A percentile compares a stretch with the other conserved stretches of the same genome.
phyloP scores from a whole-genome alignment of 495 filamentous ascomycete genomes.

The Penicillium flavigenum region DNA sequence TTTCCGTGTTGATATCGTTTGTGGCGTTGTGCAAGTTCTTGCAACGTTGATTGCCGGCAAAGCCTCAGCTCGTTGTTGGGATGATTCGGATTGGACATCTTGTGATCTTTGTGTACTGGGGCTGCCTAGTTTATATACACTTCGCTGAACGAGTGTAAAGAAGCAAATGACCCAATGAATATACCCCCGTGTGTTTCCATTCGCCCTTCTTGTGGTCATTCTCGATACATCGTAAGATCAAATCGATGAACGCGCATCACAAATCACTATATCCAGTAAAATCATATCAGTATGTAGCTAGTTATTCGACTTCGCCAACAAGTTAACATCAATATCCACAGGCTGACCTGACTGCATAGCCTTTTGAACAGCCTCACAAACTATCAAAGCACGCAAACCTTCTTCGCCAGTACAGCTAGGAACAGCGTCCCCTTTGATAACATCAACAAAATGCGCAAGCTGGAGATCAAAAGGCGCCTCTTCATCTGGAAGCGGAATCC shows the following conservation, averaged over 20 bases:
- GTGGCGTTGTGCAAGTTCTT: neutral
- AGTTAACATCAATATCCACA: conserved; percentile 35
- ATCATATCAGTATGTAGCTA: neutral
- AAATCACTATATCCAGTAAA: neutral
- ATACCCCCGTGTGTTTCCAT: neutral
- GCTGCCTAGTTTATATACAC: neutral
- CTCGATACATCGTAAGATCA: neutral
- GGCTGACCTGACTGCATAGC: conserved; percentile 39
- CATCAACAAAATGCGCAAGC: conserved; percentile 55
- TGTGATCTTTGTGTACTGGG: neutral
- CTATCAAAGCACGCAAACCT: conserved; percentile 44
- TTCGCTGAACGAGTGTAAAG: neutral
- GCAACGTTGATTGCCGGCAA: neutral
- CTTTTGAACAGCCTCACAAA: conserved; percentile 44
- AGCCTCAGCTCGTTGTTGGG: neutral
- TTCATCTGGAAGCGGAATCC: conserved; percentile 37
- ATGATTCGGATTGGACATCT: conserved; percentile 1
- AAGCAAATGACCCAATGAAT: conserved; percentile 4
- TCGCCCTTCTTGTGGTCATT: neutral
- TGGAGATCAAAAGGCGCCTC: conserved; percentile 54
- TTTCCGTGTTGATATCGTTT: neutral
- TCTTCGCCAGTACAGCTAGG: conserved; percentile 49
- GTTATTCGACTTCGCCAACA: conserved; percentile 12
- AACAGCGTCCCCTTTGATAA: conserved; percentile 44
- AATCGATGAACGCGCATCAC: neutral